Conservation (phyloP, 2,329 filamentous ascomycete species). For the Alternaria postmessia region DNA sequence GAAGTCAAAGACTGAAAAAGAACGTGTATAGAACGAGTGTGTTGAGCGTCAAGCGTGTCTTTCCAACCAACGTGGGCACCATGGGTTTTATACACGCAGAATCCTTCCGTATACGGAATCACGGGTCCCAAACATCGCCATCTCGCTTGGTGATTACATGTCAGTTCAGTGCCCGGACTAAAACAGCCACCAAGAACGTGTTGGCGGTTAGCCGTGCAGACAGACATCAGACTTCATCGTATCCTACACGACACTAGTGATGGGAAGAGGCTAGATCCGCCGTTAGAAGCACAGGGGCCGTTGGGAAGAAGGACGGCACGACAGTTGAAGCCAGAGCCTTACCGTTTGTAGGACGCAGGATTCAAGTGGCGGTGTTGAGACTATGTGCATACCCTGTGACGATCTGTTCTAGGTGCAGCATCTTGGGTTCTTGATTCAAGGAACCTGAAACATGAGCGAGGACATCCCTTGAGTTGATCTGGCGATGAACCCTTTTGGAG, state of each 20-base stretch:
- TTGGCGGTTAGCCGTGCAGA: slow-evolving; percentile 19
- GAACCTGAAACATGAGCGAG: slow-evolving; percentile 11
- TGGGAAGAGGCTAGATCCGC: slow-evolving; percentile 21
- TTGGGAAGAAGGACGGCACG: slow-evolving; percentile 22
- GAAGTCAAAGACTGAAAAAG: slow-evolving; percentile 28
- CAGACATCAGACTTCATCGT: slow-evolving; percentile 15
- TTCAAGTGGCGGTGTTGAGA: slow-evolving; percentile 5
- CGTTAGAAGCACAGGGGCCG: slow-evolving; percentile 25
- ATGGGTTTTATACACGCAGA: slow-evolving; percentile 32
- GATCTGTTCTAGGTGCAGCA: slow-evolving; percentile 16
- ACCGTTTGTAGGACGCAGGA: neutral
- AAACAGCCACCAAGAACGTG: slow-evolving; percentile 21
- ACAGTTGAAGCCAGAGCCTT: slow-evolving; percentile 5
- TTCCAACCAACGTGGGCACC: slow-evolving; percentile 15
- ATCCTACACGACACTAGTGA: slow-evolving; percentile 20
- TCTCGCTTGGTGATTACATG: slow-evolving; percentile 30
- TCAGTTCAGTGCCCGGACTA: slow-evolving; percentile 21
- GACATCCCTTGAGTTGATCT: slow-evolving; percentile 3
- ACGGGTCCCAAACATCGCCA: slow-evolving; percentile 13
- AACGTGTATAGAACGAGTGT: slow-evolving; percentile 34
- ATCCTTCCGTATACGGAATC: slow-evolving; percentile 2
- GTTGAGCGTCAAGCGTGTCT: slow-evolving; percentile 44
- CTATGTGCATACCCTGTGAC: slow-evolving; percentile 4
- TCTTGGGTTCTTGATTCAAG: slow-evolving; percentile 1
- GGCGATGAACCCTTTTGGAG: neutral